These are phyloP conservation scores for Nasturtium officinale DNA, from an alignment of 345 rosid genomes.

Conservation along the genomic window DNA sequence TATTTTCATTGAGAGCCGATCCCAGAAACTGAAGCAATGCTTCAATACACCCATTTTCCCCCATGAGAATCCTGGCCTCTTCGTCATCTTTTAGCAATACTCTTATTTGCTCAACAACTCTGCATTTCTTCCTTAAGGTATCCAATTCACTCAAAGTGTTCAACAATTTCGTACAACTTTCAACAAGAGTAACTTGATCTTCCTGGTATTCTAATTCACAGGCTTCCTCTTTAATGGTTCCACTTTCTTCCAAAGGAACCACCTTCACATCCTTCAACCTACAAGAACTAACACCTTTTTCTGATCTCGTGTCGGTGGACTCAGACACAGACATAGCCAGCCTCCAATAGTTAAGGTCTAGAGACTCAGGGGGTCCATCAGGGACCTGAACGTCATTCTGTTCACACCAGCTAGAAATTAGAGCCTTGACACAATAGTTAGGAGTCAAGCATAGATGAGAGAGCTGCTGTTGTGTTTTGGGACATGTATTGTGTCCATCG, in stretches of 20 bases:
- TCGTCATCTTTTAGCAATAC: slow-evolving; percentile 79
- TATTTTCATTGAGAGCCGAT: slow-evolving; percentile 55
- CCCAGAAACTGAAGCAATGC: slow-evolving; percentile 69
- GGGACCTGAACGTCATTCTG: slow-evolving; percentile 81
- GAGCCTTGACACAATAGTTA: slow-evolving; percentile 91
- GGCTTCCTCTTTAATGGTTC: slow-evolving; percentile 56
- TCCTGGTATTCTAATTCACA: slow-evolving; percentile 50
- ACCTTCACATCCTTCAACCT: slow-evolving; percentile 65
- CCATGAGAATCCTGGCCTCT: slow-evolving; percentile 84
- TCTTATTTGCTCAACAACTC: slow-evolving; percentile 70
- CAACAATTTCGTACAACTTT: slow-evolving; percentile 54
- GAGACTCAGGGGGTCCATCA: slow-evolving; percentile 81
- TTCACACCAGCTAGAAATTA: slow-evolving; percentile 92
- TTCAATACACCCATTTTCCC: slow-evolving; percentile 83
- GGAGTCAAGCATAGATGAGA: slow-evolving; percentile 86
- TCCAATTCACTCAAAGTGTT: slow-evolving; percentile 56
- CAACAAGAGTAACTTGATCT: slow-evolving; percentile 46
- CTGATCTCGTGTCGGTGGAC: slow-evolving; percentile 59
- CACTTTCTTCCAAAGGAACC: slow-evolving; percentile 76
- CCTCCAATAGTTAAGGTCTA: slow-evolving; percentile 90
- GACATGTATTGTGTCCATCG: slow-evolving; percentile 93
- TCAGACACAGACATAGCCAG: slow-evolving; percentile 74
- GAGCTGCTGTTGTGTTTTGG: slow-evolving; percentile 85
- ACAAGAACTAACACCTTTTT: slow-evolving; percentile 47
- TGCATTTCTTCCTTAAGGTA: slow-evolving; percentile 57